phyloP scores from a whole-genome alignment of 176 grass and related monocot genomes.

The Aegilops tauschii region DNA sequence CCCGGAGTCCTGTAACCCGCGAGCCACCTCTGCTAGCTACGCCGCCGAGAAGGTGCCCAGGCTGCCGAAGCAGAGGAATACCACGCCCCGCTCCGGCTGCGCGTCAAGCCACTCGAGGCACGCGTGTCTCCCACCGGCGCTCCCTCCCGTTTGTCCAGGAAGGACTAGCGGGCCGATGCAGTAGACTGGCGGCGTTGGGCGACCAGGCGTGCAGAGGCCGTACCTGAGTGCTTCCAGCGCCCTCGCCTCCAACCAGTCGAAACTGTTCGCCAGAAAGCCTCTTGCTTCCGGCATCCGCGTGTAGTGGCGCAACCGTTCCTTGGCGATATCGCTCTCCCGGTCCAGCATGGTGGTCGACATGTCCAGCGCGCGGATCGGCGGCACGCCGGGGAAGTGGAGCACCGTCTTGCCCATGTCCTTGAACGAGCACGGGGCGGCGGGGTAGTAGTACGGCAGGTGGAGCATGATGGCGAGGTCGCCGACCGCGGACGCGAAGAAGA shows the following conservation, averaged over 20 bases:
- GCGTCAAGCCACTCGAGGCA: conserved; percentile 40
- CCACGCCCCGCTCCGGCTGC: conserved; percentile 36
- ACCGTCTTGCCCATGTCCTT: neutral
- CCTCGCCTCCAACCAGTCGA: conserved; percentile 1
- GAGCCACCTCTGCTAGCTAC: neutral
- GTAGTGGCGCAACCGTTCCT: neutral
- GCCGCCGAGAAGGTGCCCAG: neutral
- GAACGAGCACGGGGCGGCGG: neutral
- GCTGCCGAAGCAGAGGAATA: conserved; percentile 49
- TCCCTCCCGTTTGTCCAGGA: neutral
- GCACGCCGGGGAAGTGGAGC: conserved; percentile 3
- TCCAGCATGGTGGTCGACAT: neutral
- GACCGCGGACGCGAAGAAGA: conserved; percentile 30
- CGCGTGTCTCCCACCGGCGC: conserved; percentile 17
- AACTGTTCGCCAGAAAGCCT: neutral
- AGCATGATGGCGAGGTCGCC: conserved; percentile 27
- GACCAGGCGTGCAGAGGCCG: neutral
- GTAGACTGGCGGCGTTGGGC: neutral
- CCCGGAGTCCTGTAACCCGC: conserved; percentile 18
- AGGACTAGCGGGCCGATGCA: conserved; percentile 16
- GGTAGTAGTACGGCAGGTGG: neutral
- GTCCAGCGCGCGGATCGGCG: neutral
- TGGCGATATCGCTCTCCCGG: neutral
- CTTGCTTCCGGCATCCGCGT: neutral
- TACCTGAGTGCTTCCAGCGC: neutral